Base-by-base conservation (phyloP, 2,329 filamentous ascomycete genomes). In the Ceratocystis ficicola region DNA sequence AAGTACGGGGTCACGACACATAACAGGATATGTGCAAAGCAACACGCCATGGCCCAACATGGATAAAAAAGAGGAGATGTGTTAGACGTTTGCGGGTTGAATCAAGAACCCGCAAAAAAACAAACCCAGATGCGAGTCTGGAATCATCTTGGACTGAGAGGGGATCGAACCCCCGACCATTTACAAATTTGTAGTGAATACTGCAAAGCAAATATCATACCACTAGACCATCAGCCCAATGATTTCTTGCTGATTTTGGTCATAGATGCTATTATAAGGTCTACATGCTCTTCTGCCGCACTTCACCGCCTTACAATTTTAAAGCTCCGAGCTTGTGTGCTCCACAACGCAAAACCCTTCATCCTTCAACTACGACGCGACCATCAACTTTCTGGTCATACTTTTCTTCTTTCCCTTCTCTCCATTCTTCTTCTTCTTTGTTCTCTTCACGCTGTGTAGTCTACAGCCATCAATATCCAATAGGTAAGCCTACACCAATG, bases 181-280 rank as follows among this genome's bases (percentile, higher is more conserved):
- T 68, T 66, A 66, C 66, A 68, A 57, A 65, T 66, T 67, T 66
- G 61, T 65, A 66, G 61, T 64, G 66, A 65, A 61, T 68, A 65
- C 66, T 68, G 66, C 66, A 68, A 68, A 68, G 66, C 66, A 66
- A 68, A 68, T 65, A 68, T 68, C 66, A 68, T 68, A 68, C 66
- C 66, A 68, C 66, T 68, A 68, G 66, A 68, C 66, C 66, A 68
- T 68, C 66, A 64, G 64, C 66, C 66, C 46, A 57, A 57, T 57
- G 52, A 57, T 17, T 12, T 1, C 30, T 57, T 57, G 52, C 5
- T 32, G 10, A 57, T 3, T 30, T 15, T 15, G 25, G 10, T 2
- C 1, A 2, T 5, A 32, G 1, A 6, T 30, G 25, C 3, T 12
- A 17, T 17, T 57, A 57, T 57, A 57, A 28, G 3, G 52, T 6